Base-by-base conservation (phyloP, 148 eudicot species). In the Rhododendron vialii region DNA sequence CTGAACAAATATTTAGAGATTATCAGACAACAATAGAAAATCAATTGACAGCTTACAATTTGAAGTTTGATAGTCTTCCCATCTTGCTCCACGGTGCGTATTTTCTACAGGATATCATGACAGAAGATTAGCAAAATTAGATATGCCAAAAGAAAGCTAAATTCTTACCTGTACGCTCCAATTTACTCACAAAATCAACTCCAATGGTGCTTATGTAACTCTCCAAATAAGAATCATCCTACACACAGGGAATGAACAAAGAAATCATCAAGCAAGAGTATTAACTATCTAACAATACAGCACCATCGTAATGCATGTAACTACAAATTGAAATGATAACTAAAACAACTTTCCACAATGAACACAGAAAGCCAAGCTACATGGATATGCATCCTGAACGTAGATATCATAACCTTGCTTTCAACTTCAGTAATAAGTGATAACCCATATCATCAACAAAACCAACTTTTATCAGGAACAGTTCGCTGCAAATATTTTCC, bases 141-240 rank as follows among this genome's bases (percentile, higher is more conserved):
- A 18, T 0, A 84, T 48, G 59, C 8, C 7, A 53, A 50, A 84
- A 14, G 43, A 55, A 76, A 48, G 82, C 78, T 53, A 82, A 84
- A 17, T 47, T 20, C 18, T 76, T 7, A 48, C 30, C 55, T 30
- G 13, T 50, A 24, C 1, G 17, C 14, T 33, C 45, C 41, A 36
- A 33, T 35, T 63, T 86, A 85, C 90, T 84, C 63, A 89, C 90
- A 87, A 89, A 89, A 81, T 89, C 90, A 87, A 89, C 90, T 45
- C 90, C 90, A 67, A 89, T 89, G 80, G 90, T 89, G 87, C 90
- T 89, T 61, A 89, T 89, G 87, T 89, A 89, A 85, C 90, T 89
- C 63, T 89, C 90, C 90, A 87, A 87, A 50, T 89, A 89, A 36
- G 90, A 87, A 85, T 89, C 90, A 67, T 89, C 90, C 90, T 89